Evolutionary conservation across 129 eudicot species (phyloP).

Genomic region (Calendula officinalis): DNA sequence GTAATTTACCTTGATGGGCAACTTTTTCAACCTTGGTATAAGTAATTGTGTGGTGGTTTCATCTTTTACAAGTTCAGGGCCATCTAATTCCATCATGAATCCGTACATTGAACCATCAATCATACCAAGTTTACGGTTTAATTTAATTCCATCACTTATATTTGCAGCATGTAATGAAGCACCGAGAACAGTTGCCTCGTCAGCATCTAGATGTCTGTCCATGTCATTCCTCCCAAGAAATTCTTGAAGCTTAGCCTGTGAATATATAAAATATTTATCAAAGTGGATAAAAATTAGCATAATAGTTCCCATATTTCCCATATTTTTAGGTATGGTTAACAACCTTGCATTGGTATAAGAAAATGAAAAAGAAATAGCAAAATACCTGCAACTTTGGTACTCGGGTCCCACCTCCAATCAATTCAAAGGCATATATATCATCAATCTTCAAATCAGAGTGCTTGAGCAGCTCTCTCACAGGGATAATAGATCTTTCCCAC

Average conservation of each 20-base stretch:
- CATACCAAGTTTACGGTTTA: slow-evolving; percentile 97
- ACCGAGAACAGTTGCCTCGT: slow-evolving; percentile 96
- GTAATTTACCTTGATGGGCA: slow-evolving; percentile 79
- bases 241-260: slow-evolving; percentile 95
- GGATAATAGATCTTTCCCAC: slow-evolving; percentile 88
- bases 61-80: slow-evolving; percentile 83
- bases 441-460: slow-evolving; percentile 78
- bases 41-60: slow-evolving; percentile 79
- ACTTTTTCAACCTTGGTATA: slow-evolving; percentile 81
- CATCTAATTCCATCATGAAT: slow-evolving; percentile 66
- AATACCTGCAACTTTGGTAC: slow-evolving; percentile 98
- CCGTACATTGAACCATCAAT: slow-evolving; percentile 93
- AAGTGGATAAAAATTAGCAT: background rate
- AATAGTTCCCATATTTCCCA: no score
- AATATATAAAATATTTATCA: slow-evolving; percentile 11
- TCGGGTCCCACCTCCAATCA: slow-evolving; percentile 99
- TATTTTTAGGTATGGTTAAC: no score
- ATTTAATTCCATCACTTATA: slow-evolving; percentile 95
- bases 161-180: slow-evolving; percentile 97
- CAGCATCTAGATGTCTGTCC: slow-evolving; percentile 96
- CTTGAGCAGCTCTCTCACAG: slow-evolving; percentile 74
- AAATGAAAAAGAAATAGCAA: slow-evolving; percentile 29
- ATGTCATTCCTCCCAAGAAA: slow-evolving; percentile 84
- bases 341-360: slow-evolving; percentile 8
- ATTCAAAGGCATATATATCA: slow-evolving; percentile 82